phyloP scores from a whole-genome alignment of 2,329 filamentous ascomycete species.

The Phialophora verrucosa region DNA sequence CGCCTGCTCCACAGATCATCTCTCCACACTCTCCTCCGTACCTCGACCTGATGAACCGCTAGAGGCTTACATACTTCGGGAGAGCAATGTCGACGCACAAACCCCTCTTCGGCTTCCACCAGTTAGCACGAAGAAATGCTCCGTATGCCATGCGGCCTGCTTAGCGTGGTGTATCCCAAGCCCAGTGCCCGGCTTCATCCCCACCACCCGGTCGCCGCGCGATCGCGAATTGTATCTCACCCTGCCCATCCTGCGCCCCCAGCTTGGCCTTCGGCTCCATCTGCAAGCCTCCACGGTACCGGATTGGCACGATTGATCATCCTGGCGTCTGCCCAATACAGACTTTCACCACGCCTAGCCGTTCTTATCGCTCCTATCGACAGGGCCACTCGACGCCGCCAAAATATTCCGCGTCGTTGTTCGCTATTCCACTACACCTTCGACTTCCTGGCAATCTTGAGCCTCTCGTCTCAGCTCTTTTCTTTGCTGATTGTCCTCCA shows the following conservation, averaged over 20 bases:
- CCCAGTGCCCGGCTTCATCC: slow-evolving; percentile 23
- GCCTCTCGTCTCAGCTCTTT: slow-evolving; percentile 19
- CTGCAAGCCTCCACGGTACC: slow-evolving; percentile 38
- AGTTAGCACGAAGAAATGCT: slow-evolving; percentile 11
- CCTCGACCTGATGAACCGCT: slow-evolving; percentile 3
- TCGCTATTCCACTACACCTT: slow-evolving; percentile 32
- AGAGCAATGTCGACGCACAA: slow-evolving; percentile 22
- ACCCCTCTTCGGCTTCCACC: slow-evolving; percentile 16
- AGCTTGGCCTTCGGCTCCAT: slow-evolving; percentile 33
- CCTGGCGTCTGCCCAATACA: slow-evolving; percentile 35
- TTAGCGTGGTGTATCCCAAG: slow-evolving; percentile 27
- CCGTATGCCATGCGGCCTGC: slow-evolving; percentile 28
- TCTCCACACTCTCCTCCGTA: slow-evolving; percentile 26
- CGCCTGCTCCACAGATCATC: slow-evolving; percentile 24
- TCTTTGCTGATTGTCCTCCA: slow-evolving; percentile 14
- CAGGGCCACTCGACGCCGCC: slow-evolving; percentile 37
- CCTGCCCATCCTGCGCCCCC: slow-evolving; percentile 35
- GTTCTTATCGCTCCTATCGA: slow-evolving; percentile 38
- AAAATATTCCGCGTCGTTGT: slow-evolving; percentile 36
- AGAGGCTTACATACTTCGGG: slow-evolving; percentile 19
- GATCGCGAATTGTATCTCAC: slow-evolving; percentile 38
- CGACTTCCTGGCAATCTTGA: slow-evolving; percentile 20
- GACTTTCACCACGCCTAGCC: slow-evolving; percentile 28
- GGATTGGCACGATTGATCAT: slow-evolving; percentile 39
- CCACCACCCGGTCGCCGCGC: slow-evolving; percentile 35